These are phyloP conservation scores for Ceratobasidium sp. DNA, from an alignment of 1,284 basidiomycete species.

Conservation along the genomic window DNA sequence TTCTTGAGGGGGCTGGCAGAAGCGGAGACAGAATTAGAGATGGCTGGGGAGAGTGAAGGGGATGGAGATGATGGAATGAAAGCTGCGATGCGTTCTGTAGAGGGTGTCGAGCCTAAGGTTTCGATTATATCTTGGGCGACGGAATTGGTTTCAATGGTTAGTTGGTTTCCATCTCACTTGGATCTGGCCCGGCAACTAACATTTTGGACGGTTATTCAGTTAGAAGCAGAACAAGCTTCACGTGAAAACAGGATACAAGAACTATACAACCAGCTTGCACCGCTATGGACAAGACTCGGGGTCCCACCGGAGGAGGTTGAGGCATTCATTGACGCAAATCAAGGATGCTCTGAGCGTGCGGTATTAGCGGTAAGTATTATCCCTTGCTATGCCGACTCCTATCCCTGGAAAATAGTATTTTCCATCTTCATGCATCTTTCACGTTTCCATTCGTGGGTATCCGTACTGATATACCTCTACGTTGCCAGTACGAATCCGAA, in stretches of 20 bases:
- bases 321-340: constrained; percentile 78
- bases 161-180: constrained; percentile 21
- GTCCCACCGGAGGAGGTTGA: constrained; percentile 79
- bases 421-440: no score
- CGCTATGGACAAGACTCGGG: constrained; percentile 81
- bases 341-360: constrained; percentile 79
- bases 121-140: constrained; percentile 71
- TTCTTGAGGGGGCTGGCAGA: constrained; percentile 73
- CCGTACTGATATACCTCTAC: no score
- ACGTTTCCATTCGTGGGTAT: no score
- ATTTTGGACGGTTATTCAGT: constrained; percentile 46
- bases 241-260: constrained; percentile 82
- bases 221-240: constrained; percentile 73
- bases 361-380: constrained; percentile 62
- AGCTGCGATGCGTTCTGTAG: constrained; percentile 55
- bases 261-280: constrained; percentile 87
- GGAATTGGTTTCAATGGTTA: constrained; percentile 52
- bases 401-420: no score
- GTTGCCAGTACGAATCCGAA: constrained; percentile 80
- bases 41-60: constrained; percentile 57
- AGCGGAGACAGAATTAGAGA: constrained; percentile 62
- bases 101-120: constrained; percentile 73
- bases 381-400: no score
- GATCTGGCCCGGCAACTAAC: background rate
- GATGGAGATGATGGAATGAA: constrained; percentile 48